Base-by-base conservation (phyloP, 805 yeast genomes). In the Schwanniomyces polymorphus region DNA sequence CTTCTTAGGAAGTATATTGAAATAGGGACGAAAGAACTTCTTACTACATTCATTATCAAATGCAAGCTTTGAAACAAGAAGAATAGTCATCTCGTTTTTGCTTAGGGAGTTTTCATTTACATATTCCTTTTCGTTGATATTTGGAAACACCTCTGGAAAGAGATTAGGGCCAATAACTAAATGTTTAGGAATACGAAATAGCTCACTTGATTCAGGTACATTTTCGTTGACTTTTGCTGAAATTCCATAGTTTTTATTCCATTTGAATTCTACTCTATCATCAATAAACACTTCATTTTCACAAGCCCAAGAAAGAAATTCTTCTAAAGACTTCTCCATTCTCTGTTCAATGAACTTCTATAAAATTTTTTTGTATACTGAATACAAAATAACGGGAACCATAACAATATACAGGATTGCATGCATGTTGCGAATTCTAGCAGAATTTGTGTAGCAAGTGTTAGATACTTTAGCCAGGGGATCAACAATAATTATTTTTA, bases 321-420 rank as follows among this genome's bases (percentile, higher is more conserved):
- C 18, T 10, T 37, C 27, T 12, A 43, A 37, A 16, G 21, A 21
- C 23, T 21, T 21, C 23, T 21, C 23, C 23, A 21, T 31, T 4
- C 10, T 31, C 14, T 8, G 7, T 14, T 81, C 3, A 69, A 77
- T 7, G 6, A 7, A 18, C n/a, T n/a, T n/a, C n/a, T 16, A 21
- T 21, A 21, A 21, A 21, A 21, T 21, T 14, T 21, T 21, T 21
- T 21, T 21, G 23, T 4, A 21, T 3, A 3, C 23, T 21, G 23
- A 21, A 21, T 21, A 21, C 5, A 21, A 21, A 21, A 4, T 21
- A 21, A 3, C 23, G 23, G 23, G 23, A 21, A 21, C 23, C 23
- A 4, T 21, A 21, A 21, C 5, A 21, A 21, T 21, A 21, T 21
- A 21, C 23, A 21, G 23, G 23, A 21, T 21, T 21, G 5, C 23